Conservation (phyloP, 2,329 filamentous ascomycete species). For the Penicillium hesseltinei region DNA sequence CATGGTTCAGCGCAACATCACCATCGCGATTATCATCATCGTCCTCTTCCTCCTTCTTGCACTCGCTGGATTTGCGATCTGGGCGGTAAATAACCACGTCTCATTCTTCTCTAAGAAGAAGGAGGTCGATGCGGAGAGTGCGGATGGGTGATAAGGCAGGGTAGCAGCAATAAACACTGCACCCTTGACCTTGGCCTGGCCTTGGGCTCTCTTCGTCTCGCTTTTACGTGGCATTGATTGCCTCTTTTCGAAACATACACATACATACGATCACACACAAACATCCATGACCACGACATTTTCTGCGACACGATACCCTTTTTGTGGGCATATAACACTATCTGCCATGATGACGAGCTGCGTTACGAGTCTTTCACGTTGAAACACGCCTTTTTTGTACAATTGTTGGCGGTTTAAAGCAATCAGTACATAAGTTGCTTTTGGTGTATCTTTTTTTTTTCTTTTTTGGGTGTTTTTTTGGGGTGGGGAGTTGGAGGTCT, state of each 20-base stretch:
- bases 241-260: background rate
- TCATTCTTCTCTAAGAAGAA: conserved; percentile 31
- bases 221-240: background rate
- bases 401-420: background rate
- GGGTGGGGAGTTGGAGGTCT: background rate
- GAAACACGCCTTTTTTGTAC: conserved; percentile 4
- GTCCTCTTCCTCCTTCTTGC: conserved; percentile 49
- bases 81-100: conserved; percentile 34
- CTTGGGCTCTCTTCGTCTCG: background rate
- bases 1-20: conserved; percentile 48
- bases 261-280: background rate
- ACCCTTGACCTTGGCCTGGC: background rate
- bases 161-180: background rate
- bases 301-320: conserved; percentile 10
- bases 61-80: conserved; percentile 41
- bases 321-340: background rate
- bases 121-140: conserved; percentile 34
- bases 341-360: conserved; percentile 1
- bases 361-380: background rate
- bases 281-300: conserved; percentile 3
- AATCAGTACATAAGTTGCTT: conserved; percentile 2
- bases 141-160: conserved; percentile 15
- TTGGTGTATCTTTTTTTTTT: background rate
- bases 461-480: background rate
- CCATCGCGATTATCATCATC: conserved; percentile 52